phyloP scores from a whole-genome alignment of 2,329 filamentous ascomycete species.

The Furcasterigmium furcatum region DNA sequence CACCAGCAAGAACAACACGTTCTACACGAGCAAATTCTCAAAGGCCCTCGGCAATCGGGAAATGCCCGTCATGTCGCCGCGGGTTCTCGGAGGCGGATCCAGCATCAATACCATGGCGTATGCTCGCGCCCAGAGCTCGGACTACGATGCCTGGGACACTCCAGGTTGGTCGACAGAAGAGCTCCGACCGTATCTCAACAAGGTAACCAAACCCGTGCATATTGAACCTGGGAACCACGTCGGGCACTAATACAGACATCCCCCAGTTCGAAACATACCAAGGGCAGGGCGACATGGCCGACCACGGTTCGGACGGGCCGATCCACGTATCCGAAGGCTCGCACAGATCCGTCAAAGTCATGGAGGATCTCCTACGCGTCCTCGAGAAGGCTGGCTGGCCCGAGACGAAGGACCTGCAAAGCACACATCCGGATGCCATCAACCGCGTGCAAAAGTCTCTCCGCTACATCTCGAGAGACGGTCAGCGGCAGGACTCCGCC shows the following conservation, averaged over 20 bases:
- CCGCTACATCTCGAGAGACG: slow-evolving; percentile 46
- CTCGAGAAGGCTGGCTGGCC: slow-evolving; percentile 43
- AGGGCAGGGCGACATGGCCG: slow-evolving; percentile 33
- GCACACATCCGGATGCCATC: slow-evolving; percentile 39
- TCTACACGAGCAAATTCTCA: slow-evolving; percentile 16
- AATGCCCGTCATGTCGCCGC: slow-evolving; percentile 15
- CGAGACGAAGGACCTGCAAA: slow-evolving; percentile 50
- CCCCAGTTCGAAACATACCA: slow-evolving; percentile 50
- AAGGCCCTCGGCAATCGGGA: slow-evolving; percentile 15
- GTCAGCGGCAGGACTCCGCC: slow-evolving; percentile 56
- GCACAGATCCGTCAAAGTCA: slow-evolving; percentile 14
- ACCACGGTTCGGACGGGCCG: slow-evolving; percentile 53
- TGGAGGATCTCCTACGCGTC: slow-evolving; percentile 48
- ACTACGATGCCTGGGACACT: slow-evolving; percentile 27
- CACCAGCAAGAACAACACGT: slow-evolving; percentile 10
- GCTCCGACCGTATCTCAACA: slow-evolving; percentile 25
- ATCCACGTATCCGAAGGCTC: slow-evolving; percentile 45
- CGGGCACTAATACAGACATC: too few relatives aligned
- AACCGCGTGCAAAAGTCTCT: slow-evolving; percentile 34
- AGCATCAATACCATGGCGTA: slow-evolving; percentile 27
- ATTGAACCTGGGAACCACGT: too few relatives aligned
- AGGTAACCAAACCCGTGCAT: too few relatives aligned
- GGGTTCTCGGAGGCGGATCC: slow-evolving; percentile 24
- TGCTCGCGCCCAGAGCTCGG: slow-evolving; percentile 21
- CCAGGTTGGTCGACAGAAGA: slow-evolving; percentile 27